A percentile compares a stretch with the other conserved stretches of the same genome.
Conservation (phyloP, 2,329 filamentous ascomycete genomes). For the Talaromyces verruculosus region DNA sequence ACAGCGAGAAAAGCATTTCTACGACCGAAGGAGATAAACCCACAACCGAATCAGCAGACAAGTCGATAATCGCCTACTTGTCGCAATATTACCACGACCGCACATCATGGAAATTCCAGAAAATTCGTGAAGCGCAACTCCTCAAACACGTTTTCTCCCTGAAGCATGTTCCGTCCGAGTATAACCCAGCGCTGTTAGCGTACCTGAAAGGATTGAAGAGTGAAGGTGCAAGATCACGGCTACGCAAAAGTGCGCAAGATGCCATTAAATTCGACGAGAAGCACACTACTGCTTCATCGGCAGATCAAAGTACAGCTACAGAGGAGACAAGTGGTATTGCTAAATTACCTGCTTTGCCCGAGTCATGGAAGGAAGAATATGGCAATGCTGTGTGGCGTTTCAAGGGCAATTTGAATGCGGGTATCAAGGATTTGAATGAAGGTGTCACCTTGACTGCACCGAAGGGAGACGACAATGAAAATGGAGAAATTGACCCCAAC, state of each 20-base stretch:
- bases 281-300: conserved; percentile 28
- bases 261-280: conserved; percentile 51
- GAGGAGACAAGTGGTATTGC: conserved; percentile 24
- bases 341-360: conserved; percentile 14
- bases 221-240: conserved; percentile 62
- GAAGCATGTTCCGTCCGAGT: conserved; percentile 66
- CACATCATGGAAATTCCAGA: conserved; percentile 90
- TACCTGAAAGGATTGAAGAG: conserved; percentile 82
- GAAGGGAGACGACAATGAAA: conserved; percentile 17
- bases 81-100: conserved; percentile 70
- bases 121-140: conserved; percentile 81
- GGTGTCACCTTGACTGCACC: conserved; percentile 20
- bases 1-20: background rate
- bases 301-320: conserved; percentile 16
- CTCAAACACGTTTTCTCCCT: conserved; percentile 78
- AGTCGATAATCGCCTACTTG: conserved; percentile 72
- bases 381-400: conserved; percentile 57
- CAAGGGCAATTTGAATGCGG: conserved; percentile 30
- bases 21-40: background rate
- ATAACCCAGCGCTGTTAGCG: conserved; percentile 68
- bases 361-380: conserved; percentile 29
- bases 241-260: conserved; percentile 66
- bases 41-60: conserved; percentile 27
- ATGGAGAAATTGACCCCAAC: conserved; percentile 27
- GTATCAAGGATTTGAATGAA: conserved; percentile 29